These are phyloP conservation scores for Angomonas deanei DNA, from an alignment of 208 protist genomes.

Conservation along the genomic window DNA sequence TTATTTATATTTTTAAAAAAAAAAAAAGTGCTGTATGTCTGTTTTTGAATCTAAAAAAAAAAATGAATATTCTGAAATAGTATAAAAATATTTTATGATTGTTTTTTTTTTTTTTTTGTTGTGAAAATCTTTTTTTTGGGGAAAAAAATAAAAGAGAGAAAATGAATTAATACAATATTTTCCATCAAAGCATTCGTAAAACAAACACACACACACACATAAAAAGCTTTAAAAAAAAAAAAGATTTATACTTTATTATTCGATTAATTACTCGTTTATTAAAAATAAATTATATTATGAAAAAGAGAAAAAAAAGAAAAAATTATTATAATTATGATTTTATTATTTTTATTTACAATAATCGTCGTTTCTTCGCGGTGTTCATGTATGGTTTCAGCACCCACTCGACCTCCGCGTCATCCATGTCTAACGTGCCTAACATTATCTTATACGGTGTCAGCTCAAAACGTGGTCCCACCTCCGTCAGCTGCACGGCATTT, in stretches of 20 bases:
- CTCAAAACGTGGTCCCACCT: conserved; percentile 99
- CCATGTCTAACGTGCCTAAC: conserved; percentile 93
- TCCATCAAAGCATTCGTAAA: no score
- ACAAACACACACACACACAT: no score
- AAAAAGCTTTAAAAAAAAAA: not conserved
- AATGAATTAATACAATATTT: no score
- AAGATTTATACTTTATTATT: not conserved
- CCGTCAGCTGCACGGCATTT: conserved; percentile 88
- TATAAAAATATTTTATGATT: no score
- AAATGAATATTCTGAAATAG: not conserved
- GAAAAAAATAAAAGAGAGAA: no score
- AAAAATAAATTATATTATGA: not conserved
- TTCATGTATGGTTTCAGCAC: conserved; percentile 98
- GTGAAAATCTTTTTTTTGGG: no score
- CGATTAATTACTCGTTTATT: not conserved
- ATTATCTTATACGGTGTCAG: conserved; percentile 96
- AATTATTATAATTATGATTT: conserved; percentile 6
- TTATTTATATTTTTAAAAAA: no score
- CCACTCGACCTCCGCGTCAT: conserved; percentile 98
- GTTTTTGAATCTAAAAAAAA: not conserved
- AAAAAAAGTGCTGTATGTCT: no score
- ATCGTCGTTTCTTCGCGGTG: conserved; percentile 93
- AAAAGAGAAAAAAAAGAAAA: conserved; percentile 9
- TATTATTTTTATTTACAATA: conserved; percentile 37
- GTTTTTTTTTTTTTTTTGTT: no score